A percentile compares a stretch with the other conserved stretches of the same genome.
These are phyloP conservation scores for Cornus suecica DNA, from an alignment of 148 eudicot genomes.

Conservation along the genomic window DNA sequence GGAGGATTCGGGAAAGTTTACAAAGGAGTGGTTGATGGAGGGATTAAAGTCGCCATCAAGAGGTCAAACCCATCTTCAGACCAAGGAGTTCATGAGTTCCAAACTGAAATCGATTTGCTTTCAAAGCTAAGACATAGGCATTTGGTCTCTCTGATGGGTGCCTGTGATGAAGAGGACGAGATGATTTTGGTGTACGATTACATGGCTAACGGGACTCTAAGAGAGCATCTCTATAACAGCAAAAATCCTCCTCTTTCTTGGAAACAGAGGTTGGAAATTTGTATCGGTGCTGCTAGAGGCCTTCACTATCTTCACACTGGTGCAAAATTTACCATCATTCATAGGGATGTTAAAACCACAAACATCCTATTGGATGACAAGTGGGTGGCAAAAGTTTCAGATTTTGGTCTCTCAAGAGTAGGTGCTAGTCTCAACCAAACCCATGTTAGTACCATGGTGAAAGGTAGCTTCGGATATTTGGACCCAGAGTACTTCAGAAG, in stretches of 20 bases:
- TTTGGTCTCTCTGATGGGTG: slow-evolving; percentile 40
- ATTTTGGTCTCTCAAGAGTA: slow-evolving; percentile 38
- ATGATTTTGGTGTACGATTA: slow-evolving; percentile 47
- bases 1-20: slow-evolving; percentile 47
- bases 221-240: slow-evolving; percentile 32
- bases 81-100: slow-evolving; percentile 41
- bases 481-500: slow-evolving; percentile 34
- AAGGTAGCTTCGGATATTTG: slow-evolving; percentile 33
- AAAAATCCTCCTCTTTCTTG: slow-evolving; percentile 20
- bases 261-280: slow-evolving; percentile 35
- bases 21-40: slow-evolving; percentile 27
- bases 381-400: slow-evolving; percentile 42
- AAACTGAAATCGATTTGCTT: slow-evolving; percentile 39
- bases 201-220: slow-evolving; percentile 43
- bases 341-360: slow-evolving; percentile 38
- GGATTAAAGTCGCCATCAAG: slow-evolving; percentile 35
- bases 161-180: slow-evolving; percentile 36
- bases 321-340: slow-evolving; percentile 33
- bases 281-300: slow-evolving; percentile 42
- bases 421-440: slow-evolving; percentile 29
- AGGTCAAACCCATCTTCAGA: slow-evolving; percentile 39
- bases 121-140: slow-evolving; percentile 39
- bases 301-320: slow-evolving; percentile 41
- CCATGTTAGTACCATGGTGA: slow-evolving; percentile 38
- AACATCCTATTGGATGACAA: slow-evolving; percentile 33